Conservation (phyloP, 768 basidiomycete genomes). For the Amanita rubescens region DNA sequence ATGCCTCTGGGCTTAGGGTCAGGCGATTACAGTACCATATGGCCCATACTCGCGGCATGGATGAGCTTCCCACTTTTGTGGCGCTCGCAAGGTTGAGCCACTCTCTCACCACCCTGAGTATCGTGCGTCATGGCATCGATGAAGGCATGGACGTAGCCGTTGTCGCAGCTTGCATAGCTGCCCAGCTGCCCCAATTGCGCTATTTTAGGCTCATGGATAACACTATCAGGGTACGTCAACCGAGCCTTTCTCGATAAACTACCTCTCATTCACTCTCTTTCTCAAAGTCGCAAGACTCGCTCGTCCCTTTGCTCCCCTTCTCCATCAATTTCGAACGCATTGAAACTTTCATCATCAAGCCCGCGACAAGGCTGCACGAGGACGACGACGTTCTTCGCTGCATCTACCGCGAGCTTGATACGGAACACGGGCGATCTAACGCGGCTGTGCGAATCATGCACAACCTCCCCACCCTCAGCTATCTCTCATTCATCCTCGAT, state of each 20-base stretch:
- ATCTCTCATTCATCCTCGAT: background rate
- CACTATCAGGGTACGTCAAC: constrained; percentile 12
- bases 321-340: constrained; percentile 11
- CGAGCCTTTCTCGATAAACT: background rate
- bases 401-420: constrained; percentile 6
- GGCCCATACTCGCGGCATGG: constrained; percentile 11
- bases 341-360: constrained; percentile 15
- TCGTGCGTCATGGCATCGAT: constrained; percentile 10
- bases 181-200: constrained; percentile 16
- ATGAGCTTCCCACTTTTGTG: constrained; percentile 16
- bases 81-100: constrained; percentile 11
- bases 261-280: background rate
- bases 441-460: constrained; percentile 5
- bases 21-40: constrained; percentile 14
- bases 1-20: constrained; percentile 12
- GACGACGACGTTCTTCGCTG: constrained; percentile 5
- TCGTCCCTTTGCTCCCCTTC: constrained; percentile 14
- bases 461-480: constrained; percentile 6
- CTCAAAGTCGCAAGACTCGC: constrained; percentile 11
- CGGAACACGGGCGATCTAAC: background rate
- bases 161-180: constrained; percentile 14
- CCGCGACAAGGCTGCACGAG: constrained; percentile 9
- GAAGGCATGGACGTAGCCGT: constrained; percentile 15
- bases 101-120: constrained; percentile 15
- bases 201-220: constrained; percentile 18